A percentile compares a stretch with the other conserved stretches of the same genome.
Conservation (phyloP, 345 rosid species). For the Conringia planisiliqua region DNA sequence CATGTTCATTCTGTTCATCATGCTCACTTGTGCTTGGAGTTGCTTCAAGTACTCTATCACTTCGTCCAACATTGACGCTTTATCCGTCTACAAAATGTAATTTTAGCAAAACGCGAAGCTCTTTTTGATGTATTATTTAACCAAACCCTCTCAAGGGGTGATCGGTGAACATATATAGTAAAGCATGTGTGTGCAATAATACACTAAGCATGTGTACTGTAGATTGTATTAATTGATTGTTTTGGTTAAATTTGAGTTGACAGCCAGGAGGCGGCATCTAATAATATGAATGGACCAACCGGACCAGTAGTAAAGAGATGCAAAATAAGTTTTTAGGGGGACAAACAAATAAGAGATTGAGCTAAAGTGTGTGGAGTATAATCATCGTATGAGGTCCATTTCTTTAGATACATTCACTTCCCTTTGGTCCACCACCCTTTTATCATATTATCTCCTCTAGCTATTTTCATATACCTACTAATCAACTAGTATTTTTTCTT, state of each 20-base stretch:
- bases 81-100: slow-evolving; percentile 60
- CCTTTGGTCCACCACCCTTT: slow-evolving; percentile 43
- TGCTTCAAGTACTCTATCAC: slow-evolving; percentile 93
- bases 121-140: neutral
- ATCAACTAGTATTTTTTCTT: neutral
- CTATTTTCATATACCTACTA: neutral
- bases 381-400: slow-evolving; percentile 37
- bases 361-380: slow-evolving; percentile 47
- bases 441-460: slow-evolving; percentile 11
- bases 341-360: slow-evolving; percentile 18
- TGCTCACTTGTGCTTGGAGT: slow-evolving; percentile 77
- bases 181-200: neutral
- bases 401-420: slow-evolving; percentile 25
- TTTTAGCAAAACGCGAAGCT: neutral
- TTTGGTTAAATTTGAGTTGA: slow-evolving; percentile 9
- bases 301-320: slow-evolving; percentile 22
- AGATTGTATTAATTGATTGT: neutral
- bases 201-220: neutral
- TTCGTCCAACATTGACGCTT: slow-evolving; percentile 96
- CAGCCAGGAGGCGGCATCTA: slow-evolving; percentile 22
- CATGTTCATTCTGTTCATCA: slow-evolving; percentile 77
- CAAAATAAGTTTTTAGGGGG: neutral
- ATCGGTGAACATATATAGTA: neutral
- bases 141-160: neutral
- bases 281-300: neutral